Percentiles rank a stretch among this genome's conserved stretches.
These are phyloP conservation scores for Uromyces viciae-fabae DNA, from an alignment of 1,284 basidiomycete genomes.

Conservation along the genomic window DNA sequence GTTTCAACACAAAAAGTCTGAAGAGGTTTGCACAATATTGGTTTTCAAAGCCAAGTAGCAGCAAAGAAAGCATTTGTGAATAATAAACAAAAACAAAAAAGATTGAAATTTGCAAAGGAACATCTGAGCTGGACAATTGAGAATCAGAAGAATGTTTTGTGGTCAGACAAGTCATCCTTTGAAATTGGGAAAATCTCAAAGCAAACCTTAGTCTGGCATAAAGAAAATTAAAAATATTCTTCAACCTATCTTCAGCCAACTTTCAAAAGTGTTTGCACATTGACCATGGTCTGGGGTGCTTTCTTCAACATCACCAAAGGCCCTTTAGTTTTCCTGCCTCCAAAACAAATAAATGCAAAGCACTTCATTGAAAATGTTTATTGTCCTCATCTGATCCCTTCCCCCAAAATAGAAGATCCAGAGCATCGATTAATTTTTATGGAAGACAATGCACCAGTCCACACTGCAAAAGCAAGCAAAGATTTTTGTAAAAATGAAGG, in stretches of 20 bases:
- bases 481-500: background rate
- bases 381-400: background rate
- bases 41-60: background rate
- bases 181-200: background rate
- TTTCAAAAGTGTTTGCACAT: background rate
- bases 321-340: background rate
- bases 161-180: slow-evolving; percentile 15
- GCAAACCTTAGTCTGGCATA: background rate
- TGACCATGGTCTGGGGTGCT: background rate
- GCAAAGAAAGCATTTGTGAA: background rate
- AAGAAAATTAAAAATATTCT: background rate
- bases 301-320: background rate
- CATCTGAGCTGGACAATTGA: background rate
- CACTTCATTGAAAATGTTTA: background rate
- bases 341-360: background rate
- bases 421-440: background rate
- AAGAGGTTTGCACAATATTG: background rate
- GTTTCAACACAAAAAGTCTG: too few relatives aligned
- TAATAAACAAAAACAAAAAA: background rate
- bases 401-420: background rate
- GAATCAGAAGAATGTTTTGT: background rate
- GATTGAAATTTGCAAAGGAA: background rate
- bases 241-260: too few relatives aligned
- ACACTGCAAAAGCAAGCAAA: background rate
- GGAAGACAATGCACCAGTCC: slow-evolving; percentile 7